phyloP scores from a whole-genome alignment of 1,284 basidiomycete species.

The Leccinum pallidistipes region DNA sequence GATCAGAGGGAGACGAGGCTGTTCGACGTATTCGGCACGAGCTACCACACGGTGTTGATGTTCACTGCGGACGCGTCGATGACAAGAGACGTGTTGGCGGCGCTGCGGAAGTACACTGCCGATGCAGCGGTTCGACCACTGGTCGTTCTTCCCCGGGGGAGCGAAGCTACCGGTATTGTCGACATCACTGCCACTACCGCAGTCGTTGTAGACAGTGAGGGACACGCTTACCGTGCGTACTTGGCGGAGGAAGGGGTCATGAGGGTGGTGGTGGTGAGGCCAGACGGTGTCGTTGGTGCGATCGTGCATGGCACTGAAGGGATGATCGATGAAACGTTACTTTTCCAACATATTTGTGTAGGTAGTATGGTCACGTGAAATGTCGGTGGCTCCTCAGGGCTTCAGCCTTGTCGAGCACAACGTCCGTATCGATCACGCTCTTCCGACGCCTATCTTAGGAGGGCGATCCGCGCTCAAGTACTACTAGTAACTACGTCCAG shows the following conservation, averaged over 20 bases:
- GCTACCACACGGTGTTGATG: conserved; percentile 22
- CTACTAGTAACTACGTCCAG: too few species aligned
- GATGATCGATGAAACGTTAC: conserved; percentile 24
- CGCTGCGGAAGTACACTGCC: not conserved
- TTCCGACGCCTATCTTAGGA: too few species aligned
- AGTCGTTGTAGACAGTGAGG: conserved; percentile 4
- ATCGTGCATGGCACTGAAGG: conserved; percentile 23
- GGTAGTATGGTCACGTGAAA: not conserved
- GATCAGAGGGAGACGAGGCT: too few species aligned
- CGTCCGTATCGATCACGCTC: too few species aligned
- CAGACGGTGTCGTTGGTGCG: conserved; percentile 29
- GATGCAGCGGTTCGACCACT: not conserved
- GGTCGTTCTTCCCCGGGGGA: conserved; percentile 18
- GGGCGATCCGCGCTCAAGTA: too few species aligned
- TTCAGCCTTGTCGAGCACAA: conserved; percentile 34
- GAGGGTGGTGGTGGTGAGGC: not conserved
- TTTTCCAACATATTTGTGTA: conserved; percentile 16
- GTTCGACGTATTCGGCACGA: conserved; percentile 2
- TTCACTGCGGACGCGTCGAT: not conserved
- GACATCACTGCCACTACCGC: not conserved
- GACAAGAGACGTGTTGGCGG: not conserved
- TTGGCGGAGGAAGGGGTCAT: conserved; percentile 14
- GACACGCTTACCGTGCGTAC: conserved; percentile 26
- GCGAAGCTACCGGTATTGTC: not conserved
- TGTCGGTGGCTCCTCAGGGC: conserved; percentile 30